Evolutionary conservation across 805 yeast species (phyloP), one percentile per base, ranked within the genome.

Genomic region (Wickerhamomyces chambardii): DNA sequence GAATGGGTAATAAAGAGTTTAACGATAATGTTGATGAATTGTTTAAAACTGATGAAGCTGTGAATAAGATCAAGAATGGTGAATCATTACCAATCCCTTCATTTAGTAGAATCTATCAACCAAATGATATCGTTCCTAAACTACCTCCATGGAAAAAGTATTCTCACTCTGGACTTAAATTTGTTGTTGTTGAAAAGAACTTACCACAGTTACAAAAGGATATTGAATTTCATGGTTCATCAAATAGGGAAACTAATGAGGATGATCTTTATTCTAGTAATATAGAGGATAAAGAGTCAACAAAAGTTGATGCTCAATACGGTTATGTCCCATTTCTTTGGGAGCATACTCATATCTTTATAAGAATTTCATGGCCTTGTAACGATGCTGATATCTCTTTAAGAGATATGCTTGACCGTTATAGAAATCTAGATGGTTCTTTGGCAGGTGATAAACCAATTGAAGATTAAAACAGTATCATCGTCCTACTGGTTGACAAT

Each of bases 61-160:
- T 56, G 29, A 36, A 43, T 5, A 29, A 37, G 2, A 48, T 53
- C 12, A 43, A 48, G 0, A 44, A 42, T 10, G 75, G 78, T 0
- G 43, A 39, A 9, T 36, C 34, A 4, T 35, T 50, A 21, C 47
- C 44, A 9, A 31, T 35, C 15, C 51, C 50, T 5, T 41, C 49
- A 1, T 73, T 61, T 40, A 63, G 71, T 28, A 62, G 87, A 48
- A 73, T 80, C 7, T 66, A 65, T 9, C 83, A 78, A 46, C 50
- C 57, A n/a, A 62, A 63, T 17, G 89, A 81, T 45, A 47, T 70
- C 18, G 75, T 82, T 17, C 81, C 85, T 0, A 47, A 56, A 38
- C 54, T 78, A 18, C 89, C 87, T 5, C 77, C 81, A 9, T 57
- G 65, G 2, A 60, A 15, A 38, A 37, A 9, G 42, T 46, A 45